These are phyloP conservation scores for Plicaturopsis crispa DNA, from an alignment of 768 basidiomycete genomes.

Conservation along the genomic window DNA sequence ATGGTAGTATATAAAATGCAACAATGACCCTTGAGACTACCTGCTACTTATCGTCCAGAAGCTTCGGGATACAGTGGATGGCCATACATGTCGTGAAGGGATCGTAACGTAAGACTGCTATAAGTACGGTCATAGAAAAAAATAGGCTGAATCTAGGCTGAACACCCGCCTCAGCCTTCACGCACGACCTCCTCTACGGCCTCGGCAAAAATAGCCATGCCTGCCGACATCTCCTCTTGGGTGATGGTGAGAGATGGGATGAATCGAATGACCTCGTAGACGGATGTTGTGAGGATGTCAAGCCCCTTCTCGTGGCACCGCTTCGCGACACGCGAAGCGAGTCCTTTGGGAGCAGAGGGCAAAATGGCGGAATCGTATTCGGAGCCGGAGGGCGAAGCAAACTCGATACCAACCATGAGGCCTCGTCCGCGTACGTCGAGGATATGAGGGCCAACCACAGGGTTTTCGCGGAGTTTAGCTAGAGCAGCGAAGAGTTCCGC, in stretches of 20 bases:
- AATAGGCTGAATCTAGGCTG: too few species aligned
- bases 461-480: conserved; percentile 44
- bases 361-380: conserved; percentile 35
- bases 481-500: conserved; percentile 62
- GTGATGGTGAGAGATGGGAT: conserved; percentile 87
- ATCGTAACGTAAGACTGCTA: too few species aligned
- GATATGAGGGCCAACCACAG: conserved; percentile 47
- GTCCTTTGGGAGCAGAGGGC: conserved; percentile 33
- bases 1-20: too few species aligned
- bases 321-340: conserved; percentile 66
- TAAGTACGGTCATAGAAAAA: too few species aligned
- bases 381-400: conserved; percentile 55
- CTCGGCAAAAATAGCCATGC: conserved; percentile 55
- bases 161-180: conserved; percentile 28
- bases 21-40: too few species aligned
- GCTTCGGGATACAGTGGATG: too few species aligned
- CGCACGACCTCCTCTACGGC: conserved; percentile 63
- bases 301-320: conserved; percentile 83
- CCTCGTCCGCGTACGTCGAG: conserved; percentile 86
- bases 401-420: conserved; percentile 84
- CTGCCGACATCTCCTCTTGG: conserved; percentile 65
- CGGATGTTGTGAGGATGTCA: conserved; percentile 82
- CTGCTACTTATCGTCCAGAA: too few species aligned
- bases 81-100: too few species aligned
- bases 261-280: conserved; percentile 85